Conservation (phyloP, 495 filamentous ascomycete genomes). For the Margaritispora aquatica region DNA sequence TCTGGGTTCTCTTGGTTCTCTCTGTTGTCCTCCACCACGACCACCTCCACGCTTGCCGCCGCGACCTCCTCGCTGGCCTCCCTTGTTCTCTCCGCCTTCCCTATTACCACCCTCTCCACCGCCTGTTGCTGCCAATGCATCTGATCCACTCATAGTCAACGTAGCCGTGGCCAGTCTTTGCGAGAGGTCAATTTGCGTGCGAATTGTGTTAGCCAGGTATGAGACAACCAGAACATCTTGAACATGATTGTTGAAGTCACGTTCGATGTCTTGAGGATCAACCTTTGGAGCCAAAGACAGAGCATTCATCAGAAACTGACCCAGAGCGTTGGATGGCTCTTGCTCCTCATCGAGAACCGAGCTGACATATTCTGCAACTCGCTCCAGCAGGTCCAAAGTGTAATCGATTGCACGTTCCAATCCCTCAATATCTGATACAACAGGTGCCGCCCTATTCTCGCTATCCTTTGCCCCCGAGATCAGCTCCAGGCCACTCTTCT, state of each 20-base stretch:
- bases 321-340: conserved; percentile 73
- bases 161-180: conserved; percentile 86
- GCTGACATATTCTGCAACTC: conserved; percentile 83
- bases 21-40: conserved; percentile 31
- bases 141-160: conserved; percentile 53
- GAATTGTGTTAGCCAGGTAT: conserved; percentile 96
- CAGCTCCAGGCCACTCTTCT: conserved; percentile 85
- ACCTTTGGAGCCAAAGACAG: conserved; percentile 92
- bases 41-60: conserved; percentile 35
- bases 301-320: conserved; percentile 89
- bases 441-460: conserved; percentile 62
- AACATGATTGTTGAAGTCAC: conserved; percentile 99
- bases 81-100: conserved; percentile 27
- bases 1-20: conserved; percentile 31
- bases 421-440: conserved; percentile 81
- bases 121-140: conserved; percentile 35
- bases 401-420: conserved; percentile 79
- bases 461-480: conserved; percentile 74
- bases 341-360: conserved; percentile 62
- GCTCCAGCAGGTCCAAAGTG: conserved; percentile 78
- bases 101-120: conserved; percentile 30
- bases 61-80: conserved; percentile 27
- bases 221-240: conserved; percentile 96
- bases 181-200: conserved; percentile 96
- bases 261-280: conserved; percentile 77